Conservation (phyloP, 768 basidiomycete species). For the Piloderma croceum region DNA sequence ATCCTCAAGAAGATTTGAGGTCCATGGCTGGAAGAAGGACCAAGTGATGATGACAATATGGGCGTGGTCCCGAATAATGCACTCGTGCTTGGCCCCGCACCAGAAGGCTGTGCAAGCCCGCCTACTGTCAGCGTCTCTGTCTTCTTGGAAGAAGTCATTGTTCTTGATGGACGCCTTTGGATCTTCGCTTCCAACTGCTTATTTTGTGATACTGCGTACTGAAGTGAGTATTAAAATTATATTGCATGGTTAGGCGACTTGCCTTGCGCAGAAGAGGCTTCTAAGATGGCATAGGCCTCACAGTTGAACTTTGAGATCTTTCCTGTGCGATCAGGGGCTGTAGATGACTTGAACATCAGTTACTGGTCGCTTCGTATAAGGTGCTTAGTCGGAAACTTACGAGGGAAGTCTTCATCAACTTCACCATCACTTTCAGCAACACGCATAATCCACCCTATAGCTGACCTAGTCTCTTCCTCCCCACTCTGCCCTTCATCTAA, state of each 20-base stretch:
- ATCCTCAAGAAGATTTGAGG: conserved; percentile 83
- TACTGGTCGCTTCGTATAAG: too few relatives aligned
- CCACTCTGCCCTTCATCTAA: conserved; percentile 56
- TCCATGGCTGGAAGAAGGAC: conserved; percentile 66
- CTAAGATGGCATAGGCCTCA: conserved; percentile 83
- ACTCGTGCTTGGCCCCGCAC: conserved; percentile 37
- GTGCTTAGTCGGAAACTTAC: conserved; percentile 61
- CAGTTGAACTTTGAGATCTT: conserved; percentile 86
- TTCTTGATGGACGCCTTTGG: conserved; percentile 72
- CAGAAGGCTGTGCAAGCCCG: conserved; percentile 35
- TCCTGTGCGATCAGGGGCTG: conserved; percentile 85
- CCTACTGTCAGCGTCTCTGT: conserved; percentile 36
- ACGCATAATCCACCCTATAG: conserved; percentile 86
- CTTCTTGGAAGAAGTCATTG: conserved; percentile 58
- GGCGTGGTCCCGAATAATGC: conserved; percentile 40
- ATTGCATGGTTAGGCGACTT: conserved; percentile 16
- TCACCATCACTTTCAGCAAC: conserved; percentile 97
- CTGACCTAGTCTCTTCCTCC: conserved; percentile 63
- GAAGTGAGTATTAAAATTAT: conserved; percentile 1
- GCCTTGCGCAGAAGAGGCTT: conserved; percentile 70
- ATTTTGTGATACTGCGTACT: conserved; percentile 64
- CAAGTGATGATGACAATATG: conserved; percentile 59
- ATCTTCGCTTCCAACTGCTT: conserved; percentile 74
- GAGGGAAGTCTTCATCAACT: conserved; percentile 97
- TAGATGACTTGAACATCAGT: conserved; percentile 1